phyloP scores from a whole-genome alignment of 2,329 filamentous ascomycete genomes.

The Hymenotorrendiella dingleyae region DNA sequence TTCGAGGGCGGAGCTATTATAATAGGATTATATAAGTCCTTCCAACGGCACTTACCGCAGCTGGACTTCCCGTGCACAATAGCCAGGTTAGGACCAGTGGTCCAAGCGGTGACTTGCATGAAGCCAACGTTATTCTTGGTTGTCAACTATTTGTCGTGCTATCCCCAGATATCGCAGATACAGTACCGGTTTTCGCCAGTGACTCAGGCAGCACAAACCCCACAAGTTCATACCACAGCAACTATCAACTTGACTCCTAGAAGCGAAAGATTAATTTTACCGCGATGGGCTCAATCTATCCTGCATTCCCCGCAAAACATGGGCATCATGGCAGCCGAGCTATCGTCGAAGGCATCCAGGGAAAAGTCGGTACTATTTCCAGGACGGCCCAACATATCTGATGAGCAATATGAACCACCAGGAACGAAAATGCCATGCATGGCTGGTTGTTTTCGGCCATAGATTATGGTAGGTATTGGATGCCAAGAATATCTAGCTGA shows the following conservation, averaged over 20 bases:
- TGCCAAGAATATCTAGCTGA: constrained; percentile 6
- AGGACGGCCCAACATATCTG: constrained; percentile 2
- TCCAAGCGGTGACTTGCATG: background rate
- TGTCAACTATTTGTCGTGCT: background rate
- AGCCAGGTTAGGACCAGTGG: background rate
- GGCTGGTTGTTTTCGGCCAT: constrained; percentile 12
- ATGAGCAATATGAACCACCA: constrained; percentile 8
- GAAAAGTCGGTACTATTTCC: background rate
- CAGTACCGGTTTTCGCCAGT: too few relatives aligned
- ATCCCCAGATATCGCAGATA: background rate
- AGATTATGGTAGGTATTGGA: constrained; percentile 13
- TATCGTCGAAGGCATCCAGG: background rate
- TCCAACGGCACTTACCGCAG: too few relatives aligned
- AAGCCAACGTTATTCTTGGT: background rate
- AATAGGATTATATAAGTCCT: too few relatives aligned
- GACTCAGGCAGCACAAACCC: too few relatives aligned
- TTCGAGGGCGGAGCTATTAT: too few relatives aligned
- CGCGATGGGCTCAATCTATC: constrained; percentile 3
- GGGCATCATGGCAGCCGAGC: background rate
- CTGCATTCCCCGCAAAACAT: constrained; percentile 6
- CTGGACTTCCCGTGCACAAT: background rate
- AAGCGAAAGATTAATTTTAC: background rate
- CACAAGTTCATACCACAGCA: background rate
- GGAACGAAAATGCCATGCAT: constrained; percentile 12
- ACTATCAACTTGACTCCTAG: background rate